phyloP scores from a whole-genome alignment of 1,139 yeast species.

The Debaryomyces nepalensis region DNA sequence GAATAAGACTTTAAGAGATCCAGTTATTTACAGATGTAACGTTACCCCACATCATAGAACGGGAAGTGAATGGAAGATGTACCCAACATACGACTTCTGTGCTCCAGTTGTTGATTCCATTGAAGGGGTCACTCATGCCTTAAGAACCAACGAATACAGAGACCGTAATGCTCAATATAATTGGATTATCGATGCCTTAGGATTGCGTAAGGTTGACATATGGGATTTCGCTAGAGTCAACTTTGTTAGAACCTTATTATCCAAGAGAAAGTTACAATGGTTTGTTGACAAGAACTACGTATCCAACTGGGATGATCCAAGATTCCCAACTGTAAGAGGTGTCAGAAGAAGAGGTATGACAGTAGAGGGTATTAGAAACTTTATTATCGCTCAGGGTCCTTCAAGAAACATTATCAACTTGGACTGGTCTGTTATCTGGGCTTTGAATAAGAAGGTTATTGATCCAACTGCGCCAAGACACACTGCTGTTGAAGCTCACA shows the following conservation, averaged over 20 bases:
- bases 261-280: slow-evolving; percentile 95
- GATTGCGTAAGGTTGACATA: slow-evolving; percentile 82
- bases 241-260: slow-evolving; percentile 83
- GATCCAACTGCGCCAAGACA: slow-evolving; percentile 93
- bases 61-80: slow-evolving; percentile 83
- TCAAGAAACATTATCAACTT: slow-evolving; percentile 88
- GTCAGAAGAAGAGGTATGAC: slow-evolving; percentile 97
- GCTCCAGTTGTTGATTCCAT: slow-evolving; percentile 88
- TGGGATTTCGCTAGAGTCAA: slow-evolving; percentile 96
- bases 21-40: slow-evolving; percentile 91
- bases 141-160: slow-evolving; percentile 92
- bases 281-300: slow-evolving; percentile 85
- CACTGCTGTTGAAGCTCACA: slow-evolving; percentile 64
- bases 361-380: slow-evolving; percentile 87
- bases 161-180: slow-evolving; percentile 94
- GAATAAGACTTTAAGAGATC: slow-evolving; percentile 91
- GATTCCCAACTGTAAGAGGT: slow-evolving; percentile 96
- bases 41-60: slow-evolving; percentile 93
- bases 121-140: slow-evolving; percentile 93
- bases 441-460: slow-evolving; percentile 86
- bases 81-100: slow-evolving; percentile 96
- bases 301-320: slow-evolving; percentile 90
- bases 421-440: slow-evolving; percentile 94
- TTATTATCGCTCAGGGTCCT: slow-evolving; percentile 89
- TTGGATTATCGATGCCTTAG: slow-evolving; percentile 80